These are phyloP conservation scores for Mortierella sp. DNA, from an alignment of 371 early-diverging fungal genomes.

Conservation along the genomic window DNA sequence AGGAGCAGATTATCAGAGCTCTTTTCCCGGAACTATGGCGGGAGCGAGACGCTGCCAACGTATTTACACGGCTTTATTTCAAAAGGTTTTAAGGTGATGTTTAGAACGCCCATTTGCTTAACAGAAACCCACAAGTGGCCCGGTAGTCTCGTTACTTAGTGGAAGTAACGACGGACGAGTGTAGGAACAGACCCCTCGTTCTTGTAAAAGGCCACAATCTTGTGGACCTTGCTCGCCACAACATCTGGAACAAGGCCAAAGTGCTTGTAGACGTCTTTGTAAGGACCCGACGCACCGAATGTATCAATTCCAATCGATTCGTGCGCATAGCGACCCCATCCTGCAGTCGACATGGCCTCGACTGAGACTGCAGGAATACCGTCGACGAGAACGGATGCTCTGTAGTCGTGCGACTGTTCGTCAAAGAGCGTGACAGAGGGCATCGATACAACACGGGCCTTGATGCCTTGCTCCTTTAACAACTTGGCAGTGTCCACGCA, in stretches of 20 bases:
- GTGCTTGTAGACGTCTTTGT: slow-evolving; percentile 80
- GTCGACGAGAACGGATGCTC: slow-evolving; percentile 81
- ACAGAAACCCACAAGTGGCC: too few species aligned
- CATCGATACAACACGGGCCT: slow-evolving; percentile 94
- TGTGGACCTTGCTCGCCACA: slow-evolving; percentile 82
- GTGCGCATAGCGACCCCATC: slow-evolving; percentile 96
- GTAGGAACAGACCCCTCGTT: slow-evolving; percentile 47
- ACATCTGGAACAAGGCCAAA: slow-evolving; percentile 85
- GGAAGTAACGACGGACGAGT: slow-evolving; percentile 52
- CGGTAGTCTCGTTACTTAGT: too few species aligned
- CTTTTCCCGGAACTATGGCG: too few species aligned
- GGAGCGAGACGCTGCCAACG: too few species aligned
- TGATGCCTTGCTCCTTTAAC: slow-evolving; percentile 67
- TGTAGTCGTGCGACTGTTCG: slow-evolving; percentile 90
- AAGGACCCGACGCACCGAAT: slow-evolving; percentile 95
- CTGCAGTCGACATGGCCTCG: slow-evolving; percentile 94
- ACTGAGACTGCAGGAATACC: slow-evolving; percentile 89
- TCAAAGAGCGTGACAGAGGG: slow-evolving; percentile 96
- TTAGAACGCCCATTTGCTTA: too few species aligned
- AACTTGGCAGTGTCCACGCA: slow-evolving; percentile 86
- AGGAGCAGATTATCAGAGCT: too few species aligned
- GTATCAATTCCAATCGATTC: slow-evolving; percentile 93
- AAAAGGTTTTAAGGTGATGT: too few species aligned
- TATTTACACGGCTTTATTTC: too few species aligned
- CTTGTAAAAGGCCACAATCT: slow-evolving; percentile 81